Evolutionary conservation across 352 stramenopile genomes (phyloP), one percentile per base, ranked within the genome.

Genomic region (Blastocystis sp.): DNA sequence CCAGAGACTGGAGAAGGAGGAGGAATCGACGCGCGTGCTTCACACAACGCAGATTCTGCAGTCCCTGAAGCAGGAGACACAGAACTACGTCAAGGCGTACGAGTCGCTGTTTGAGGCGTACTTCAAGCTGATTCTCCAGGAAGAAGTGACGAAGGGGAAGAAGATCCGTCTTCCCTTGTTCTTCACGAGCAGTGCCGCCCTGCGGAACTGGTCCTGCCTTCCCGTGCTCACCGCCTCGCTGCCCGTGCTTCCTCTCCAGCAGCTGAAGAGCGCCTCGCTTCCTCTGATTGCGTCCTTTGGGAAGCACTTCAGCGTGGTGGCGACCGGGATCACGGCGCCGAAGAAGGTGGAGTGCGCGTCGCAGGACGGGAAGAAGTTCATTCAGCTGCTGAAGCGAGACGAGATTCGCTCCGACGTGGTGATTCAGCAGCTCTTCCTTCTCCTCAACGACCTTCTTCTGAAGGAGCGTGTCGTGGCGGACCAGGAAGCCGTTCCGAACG

Each of bases 381-480:
- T 70, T 10, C 74, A 85, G 55, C n/a, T 85, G 16, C 51, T 85
- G 12, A 85, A 85, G 55, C 59, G 37, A 31, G 74, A 85, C 61
- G 74, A 85, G 45, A 90, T 90, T 12, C 65, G 62, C 3, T 85
- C 91, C 90, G 94, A 97, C 88, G 92, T 96, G 37, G 94, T 96
- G 33, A 96, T 97, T 71, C 94, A 96, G 70, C 94, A 97, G 89
- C 92, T 94, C 9, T 97, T 97, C 71, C 94, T 95, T 60, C 94
- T 94, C 3, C 92, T 97, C 69, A 97, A 97, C 81, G 93, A 95
- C 13, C 96, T 97, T 21, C 91, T 97, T 33, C 92, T 91, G 35
- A 93, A 94, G 29, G 92, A 96, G 60, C 91, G 92, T 26, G 88
- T 91, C 9, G 95, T 93, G 55, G 90, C 61, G 71, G 61, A 33